Evolutionary conservation across 2,329 filamentous ascomycete species (phyloP).

Genomic region (Venturia oleaginea): DNA sequence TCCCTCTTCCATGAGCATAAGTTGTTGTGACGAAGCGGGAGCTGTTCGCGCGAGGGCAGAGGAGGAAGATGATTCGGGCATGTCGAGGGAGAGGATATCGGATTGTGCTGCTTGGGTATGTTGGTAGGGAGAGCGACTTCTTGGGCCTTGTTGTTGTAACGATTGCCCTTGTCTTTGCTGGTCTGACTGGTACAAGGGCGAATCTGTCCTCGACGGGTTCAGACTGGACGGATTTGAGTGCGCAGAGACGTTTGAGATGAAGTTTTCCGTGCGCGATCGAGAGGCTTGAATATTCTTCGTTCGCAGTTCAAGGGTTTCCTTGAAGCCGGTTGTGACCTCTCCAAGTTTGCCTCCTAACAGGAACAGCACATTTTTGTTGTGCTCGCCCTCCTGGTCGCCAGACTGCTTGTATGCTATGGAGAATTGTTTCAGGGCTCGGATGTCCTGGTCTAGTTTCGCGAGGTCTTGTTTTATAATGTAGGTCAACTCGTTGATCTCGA

Average conservation of each 20-base stretch:
- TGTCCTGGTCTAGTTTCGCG: slow-evolving; percentile 75
- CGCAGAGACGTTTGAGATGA: slow-evolving; percentile 73
- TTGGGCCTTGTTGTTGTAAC: slow-evolving; percentile 37
- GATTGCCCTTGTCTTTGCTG: slow-evolving; percentile 55
- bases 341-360: slow-evolving; percentile 85
- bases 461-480: slow-evolving; percentile 98
- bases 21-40: slow-evolving; percentile 68
- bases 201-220: slow-evolving; percentile 62
- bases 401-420: slow-evolving; percentile 58
- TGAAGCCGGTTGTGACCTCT: slow-evolving; percentile 91
- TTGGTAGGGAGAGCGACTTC: slow-evolving; percentile 28
- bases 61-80: slow-evolving; percentile 42
- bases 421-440: slow-evolving; percentile 69
- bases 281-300: slow-evolving; percentile 98
- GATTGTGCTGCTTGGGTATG: slow-evolving; percentile 36
- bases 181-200: slow-evolving; percentile 77
- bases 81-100: slow-evolving; percentile 73
- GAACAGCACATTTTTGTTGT: slow-evolving; percentile 95
- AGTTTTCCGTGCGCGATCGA: slow-evolving; percentile 86
- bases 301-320: slow-evolving; percentile 89
- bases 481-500: slow-evolving; percentile 94
- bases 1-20: slow-evolving; percentile 83
- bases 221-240: slow-evolving; percentile 48
- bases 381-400: slow-evolving; percentile 75
- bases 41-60: slow-evolving; percentile 35